These are phyloP conservation scores for Psilocybe mexicana DNA, from an alignment of 1,284 basidiomycete genomes.

Conservation along the genomic window DNA sequence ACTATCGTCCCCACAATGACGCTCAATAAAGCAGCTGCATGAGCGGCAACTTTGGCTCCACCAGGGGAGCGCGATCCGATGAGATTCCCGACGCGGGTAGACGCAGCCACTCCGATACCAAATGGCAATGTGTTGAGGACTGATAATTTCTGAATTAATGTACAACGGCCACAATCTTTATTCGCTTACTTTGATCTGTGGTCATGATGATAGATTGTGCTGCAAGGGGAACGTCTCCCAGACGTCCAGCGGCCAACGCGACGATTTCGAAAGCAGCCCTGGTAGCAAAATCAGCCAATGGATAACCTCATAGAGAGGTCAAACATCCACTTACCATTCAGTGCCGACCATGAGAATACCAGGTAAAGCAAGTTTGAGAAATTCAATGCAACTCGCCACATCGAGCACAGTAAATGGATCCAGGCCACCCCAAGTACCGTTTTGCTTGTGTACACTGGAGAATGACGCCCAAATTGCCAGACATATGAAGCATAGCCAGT, in stretches of 20 bases:
- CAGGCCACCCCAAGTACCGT: conserved; percentile 67
- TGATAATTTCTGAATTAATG: conserved; percentile 22
- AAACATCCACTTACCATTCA: conserved; percentile 56
- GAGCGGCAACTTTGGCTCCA: conserved; percentile 60
- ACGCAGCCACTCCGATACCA: conserved; percentile 73
- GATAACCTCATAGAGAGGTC: background rate
- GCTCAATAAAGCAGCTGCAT: conserved; percentile 63
- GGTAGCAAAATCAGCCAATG: conserved; percentile 3
- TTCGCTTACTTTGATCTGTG: conserved; percentile 66
- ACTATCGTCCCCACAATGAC: conserved; percentile 58
- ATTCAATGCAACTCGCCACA: conserved; percentile 46
- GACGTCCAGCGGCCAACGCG: conserved; percentile 69
- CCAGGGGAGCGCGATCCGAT: conserved; percentile 59
- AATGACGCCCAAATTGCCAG: conserved; percentile 48
- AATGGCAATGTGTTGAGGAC: conserved; percentile 70
- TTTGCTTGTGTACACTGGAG: conserved; percentile 53
- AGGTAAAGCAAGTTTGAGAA: conserved; percentile 66
- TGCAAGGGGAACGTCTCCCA: conserved; percentile 66
- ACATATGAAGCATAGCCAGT: conserved; percentile 65
- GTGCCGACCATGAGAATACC: conserved; percentile 79
- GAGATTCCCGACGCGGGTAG: conserved; percentile 71
- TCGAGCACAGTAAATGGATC: conserved; percentile 49
- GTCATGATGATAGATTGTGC: conserved; percentile 83
- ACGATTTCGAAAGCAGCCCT: conserved; percentile 83
- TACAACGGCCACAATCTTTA: background rate